phyloP scores from a whole-genome alignment of 164 flowering plant genomes.

The Magnolia sinica region DNA sequence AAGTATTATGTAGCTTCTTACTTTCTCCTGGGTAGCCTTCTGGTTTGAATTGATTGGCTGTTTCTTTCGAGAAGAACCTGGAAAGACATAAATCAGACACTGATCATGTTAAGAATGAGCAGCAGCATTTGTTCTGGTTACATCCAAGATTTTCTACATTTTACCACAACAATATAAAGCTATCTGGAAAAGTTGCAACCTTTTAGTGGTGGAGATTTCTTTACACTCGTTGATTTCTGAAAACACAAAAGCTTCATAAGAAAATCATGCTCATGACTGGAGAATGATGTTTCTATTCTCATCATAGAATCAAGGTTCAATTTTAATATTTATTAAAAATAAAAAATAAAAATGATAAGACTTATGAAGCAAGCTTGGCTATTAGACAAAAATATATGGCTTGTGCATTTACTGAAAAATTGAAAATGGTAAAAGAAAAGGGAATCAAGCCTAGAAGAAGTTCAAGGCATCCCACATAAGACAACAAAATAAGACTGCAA shows the following conservation, averaged over 20 bases:
- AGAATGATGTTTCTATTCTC: no score
- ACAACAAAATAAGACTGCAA: no score
- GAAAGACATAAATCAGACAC: slow-evolving; percentile 5
- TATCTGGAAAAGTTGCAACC: slow-evolving; percentile 27
- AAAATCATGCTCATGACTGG: neutral
- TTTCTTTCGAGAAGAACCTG: slow-evolving; percentile 32
- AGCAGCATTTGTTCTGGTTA: neutral
- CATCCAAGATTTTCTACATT: neutral
- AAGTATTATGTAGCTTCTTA: neutral
- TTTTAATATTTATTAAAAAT: no score
- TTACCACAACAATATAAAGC: neutral
- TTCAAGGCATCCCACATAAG: no score
- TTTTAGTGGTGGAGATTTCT: slow-evolving; percentile 26
- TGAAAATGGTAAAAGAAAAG: no score
- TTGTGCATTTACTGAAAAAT: no score
- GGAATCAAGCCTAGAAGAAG: no score
- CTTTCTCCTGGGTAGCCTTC: slow-evolving; percentile 27
- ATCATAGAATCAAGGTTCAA: no score
- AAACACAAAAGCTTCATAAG: slow-evolving; percentile 10
- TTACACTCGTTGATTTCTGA: slow-evolving; percentile 27
- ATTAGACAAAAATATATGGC: no score
- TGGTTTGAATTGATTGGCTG: slow-evolving; percentile 20
- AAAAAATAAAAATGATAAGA: no score
- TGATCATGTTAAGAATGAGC: neutral
- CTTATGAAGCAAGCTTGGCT: no score